These are phyloP conservation scores for Chaetomium fimeti DNA, from an alignment of 495 filamentous ascomycete species.

Conservation along the genomic window DNA sequence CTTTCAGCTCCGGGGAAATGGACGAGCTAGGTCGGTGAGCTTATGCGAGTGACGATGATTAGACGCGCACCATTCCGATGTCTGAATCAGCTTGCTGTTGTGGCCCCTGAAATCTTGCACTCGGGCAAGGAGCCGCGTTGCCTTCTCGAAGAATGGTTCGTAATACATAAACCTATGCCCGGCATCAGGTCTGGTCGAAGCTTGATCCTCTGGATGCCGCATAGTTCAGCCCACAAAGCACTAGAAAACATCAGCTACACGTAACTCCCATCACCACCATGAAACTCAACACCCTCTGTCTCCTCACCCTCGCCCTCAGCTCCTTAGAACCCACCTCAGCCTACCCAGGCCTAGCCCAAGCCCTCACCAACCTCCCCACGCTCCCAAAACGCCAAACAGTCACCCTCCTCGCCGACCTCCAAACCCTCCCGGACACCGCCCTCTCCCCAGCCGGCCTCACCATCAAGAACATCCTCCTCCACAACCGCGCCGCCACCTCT, in stretches of 20 bases:
- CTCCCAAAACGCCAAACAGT: background rate
- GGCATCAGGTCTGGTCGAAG: too few species aligned
- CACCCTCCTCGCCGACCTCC: background rate
- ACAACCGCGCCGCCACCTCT: background rate
- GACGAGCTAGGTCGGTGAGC: too few species aligned
- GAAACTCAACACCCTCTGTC: background rate
- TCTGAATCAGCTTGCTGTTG: background rate
- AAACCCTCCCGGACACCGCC: background rate
- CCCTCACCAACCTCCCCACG: background rate
- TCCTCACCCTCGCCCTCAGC: background rate
- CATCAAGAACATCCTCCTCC: conserved; percentile 8
- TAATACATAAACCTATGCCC: too few species aligned
- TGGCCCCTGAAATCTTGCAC: background rate
- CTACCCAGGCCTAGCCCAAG: background rate
- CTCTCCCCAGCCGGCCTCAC: background rate
- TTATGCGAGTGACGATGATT: too few species aligned
- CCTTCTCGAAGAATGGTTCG: too few species aligned
- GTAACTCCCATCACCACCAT: background rate
- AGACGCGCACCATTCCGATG: background rate
- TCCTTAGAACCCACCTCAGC: background rate
- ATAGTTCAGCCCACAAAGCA: too few species aligned
- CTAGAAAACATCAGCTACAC: background rate
- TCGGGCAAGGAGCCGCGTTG: too few species aligned
- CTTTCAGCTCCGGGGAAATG: too few species aligned
- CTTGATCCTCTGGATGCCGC: too few species aligned